Evolutionary conservation across 345 rosid genomes (phyloP).

Genomic region (Psidium guajava): DNA sequence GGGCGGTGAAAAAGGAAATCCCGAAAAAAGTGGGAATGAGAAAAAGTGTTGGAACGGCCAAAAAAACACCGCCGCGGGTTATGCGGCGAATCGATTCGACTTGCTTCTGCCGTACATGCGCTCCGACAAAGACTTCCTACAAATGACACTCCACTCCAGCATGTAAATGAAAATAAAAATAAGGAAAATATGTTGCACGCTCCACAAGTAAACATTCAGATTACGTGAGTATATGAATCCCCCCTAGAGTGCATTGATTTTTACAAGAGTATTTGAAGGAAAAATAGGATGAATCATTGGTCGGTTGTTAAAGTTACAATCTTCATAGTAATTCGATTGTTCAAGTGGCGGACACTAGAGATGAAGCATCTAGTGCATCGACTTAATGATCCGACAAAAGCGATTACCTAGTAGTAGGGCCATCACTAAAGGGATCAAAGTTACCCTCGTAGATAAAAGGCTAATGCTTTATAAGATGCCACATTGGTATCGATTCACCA

Average conservation of each 20-base stretch:
- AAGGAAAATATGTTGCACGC: not conserved
- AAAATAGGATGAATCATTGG: not conserved
- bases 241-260: not conserved
- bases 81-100: too few species aligned
- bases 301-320: not conserved
- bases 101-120: too few species aligned
- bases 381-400: too few species aligned
- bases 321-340: not conserved
- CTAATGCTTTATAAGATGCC: not conserved
- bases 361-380: not conserved
- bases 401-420: not conserved
- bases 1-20: too few species aligned
- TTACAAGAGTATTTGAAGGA: not conserved
- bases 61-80: too few species aligned
- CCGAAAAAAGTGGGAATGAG: too few species aligned
- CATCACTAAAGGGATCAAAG: not conserved
- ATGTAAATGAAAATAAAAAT: not conserved
- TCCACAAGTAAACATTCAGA: not conserved
- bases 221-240: not conserved
- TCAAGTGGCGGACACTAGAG: rapidly evolving
- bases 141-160: not conserved
- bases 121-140: not conserved
- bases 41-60: too few species aligned
- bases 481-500: not conserved
- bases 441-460: not conserved